These are phyloP conservation scores for Pestalotiopsis sp. DNA, from an alignment of 2,329 filamentous ascomycete species.

Conservation along the genomic window DNA sequence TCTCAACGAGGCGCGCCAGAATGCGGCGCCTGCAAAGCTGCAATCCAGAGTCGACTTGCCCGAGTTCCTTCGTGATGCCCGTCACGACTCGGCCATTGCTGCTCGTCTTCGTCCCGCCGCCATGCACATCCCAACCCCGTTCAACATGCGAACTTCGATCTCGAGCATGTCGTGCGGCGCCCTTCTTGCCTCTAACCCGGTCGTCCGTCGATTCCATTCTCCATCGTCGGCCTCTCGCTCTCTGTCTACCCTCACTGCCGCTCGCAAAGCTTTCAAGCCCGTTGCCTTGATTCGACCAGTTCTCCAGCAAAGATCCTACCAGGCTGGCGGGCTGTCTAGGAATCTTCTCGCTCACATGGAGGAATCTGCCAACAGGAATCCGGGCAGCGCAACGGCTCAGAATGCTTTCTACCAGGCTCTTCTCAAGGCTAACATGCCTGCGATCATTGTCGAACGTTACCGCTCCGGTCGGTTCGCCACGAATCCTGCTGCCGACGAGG, in stretches of 20 bases:
- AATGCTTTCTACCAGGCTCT: slow-evolving; percentile 93
- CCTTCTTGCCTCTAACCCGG: slow-evolving; percentile 31
- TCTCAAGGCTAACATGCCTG: slow-evolving; percentile 88
- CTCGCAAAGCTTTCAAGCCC: slow-evolving; percentile 19
- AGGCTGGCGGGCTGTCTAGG: slow-evolving; percentile 54
- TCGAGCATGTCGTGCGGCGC: slow-evolving; percentile 31
- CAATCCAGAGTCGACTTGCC: slow-evolving; percentile 30
- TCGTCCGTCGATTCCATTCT: slow-evolving; percentile 26
- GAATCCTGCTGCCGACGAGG: slow-evolving; percentile 75
- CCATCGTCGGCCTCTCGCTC: slow-evolving; percentile 22
- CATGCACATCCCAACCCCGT: slow-evolving; percentile 24
- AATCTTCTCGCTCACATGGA: slow-evolving; percentile 82
- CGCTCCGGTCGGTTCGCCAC: slow-evolving; percentile 83
- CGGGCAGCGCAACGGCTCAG: slow-evolving; percentile 82
- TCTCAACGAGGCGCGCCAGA: not conserved
- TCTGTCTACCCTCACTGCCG: slow-evolving; percentile 25
- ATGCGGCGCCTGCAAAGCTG: not conserved
- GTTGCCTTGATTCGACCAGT: slow-evolving; percentile 18
- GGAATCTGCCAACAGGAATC: slow-evolving; percentile 90
- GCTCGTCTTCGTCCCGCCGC: slow-evolving; percentile 15
- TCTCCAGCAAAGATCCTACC: slow-evolving; percentile 39
- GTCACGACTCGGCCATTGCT: slow-evolving; percentile 21
- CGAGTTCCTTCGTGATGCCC: slow-evolving; percentile 35
- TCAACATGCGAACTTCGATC: slow-evolving; percentile 35
- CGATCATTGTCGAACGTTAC: slow-evolving; percentile 89